phyloP scores from a whole-genome alignment of 2,329 filamentous ascomycete genomes.

The Fusarium tupiense region DNA sequence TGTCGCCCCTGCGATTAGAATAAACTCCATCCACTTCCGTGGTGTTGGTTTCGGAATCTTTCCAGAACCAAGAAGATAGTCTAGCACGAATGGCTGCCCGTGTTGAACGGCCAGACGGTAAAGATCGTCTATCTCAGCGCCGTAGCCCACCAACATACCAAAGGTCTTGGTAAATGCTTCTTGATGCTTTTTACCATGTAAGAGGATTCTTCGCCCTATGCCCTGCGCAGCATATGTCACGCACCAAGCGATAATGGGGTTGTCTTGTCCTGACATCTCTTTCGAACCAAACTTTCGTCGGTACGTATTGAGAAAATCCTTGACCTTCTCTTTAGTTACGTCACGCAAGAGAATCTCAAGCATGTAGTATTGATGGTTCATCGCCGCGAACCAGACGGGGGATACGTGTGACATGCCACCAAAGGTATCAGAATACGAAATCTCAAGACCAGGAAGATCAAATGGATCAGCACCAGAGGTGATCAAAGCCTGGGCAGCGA shows the following conservation, averaged over 20 bases:
- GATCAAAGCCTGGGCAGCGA: accelerated
- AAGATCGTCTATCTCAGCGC: background rate
- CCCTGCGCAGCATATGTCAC: background rate
- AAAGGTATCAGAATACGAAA: background rate
- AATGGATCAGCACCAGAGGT: background rate
- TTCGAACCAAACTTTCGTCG: background rate
- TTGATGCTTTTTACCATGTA: background rate
- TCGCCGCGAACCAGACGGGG: background rate
- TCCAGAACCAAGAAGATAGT: background rate
- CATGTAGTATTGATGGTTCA: background rate
- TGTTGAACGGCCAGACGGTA: background rate
- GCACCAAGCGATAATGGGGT: background rate
- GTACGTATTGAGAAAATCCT: background rate
- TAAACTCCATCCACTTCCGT: background rate
- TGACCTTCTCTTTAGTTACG: accelerated
- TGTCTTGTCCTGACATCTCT: background rate
- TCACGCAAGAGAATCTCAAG: accelerated
- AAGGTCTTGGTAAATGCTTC: background rate
- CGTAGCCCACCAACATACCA: background rate
- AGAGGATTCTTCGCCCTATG: accelerated
- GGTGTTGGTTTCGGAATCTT: background rate
- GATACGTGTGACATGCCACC: background rate
- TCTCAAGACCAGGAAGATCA: background rate
- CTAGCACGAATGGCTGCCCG: background rate
- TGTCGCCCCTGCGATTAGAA: accelerated